Evolutionary conservation across 2,329 filamentous ascomycete genomes (phyloP), one percentile per base, ranked within the genome.

Genomic region (Botrytis fabae): DNA sequence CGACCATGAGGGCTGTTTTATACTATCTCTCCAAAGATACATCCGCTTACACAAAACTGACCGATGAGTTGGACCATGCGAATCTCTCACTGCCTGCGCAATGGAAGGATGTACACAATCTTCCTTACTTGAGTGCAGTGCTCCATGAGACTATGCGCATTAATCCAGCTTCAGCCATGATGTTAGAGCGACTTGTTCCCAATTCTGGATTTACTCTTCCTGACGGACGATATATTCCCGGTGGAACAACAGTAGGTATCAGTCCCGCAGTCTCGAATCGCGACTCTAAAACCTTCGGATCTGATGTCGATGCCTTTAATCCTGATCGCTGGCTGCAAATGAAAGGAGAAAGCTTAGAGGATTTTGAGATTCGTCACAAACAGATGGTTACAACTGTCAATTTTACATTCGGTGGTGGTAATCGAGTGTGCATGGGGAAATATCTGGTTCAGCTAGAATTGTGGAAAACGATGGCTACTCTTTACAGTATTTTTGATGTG

Each of bases 261-360:
- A 85, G 83, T 62, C 81, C 83, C 0, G 84, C 81, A 72, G 81
- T 85, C 4, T 77, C 82, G 1, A 91, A 92, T 80, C 85, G 84
- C 0, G 85, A 83, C 71, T 83, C 82, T 38, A 82, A 85, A 4
- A 81, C 90, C 8, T 92, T 89, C 89, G 90, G 90, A 2, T 78
- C 83, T 0, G 88, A 91, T 75, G 88, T 89, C 0, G 81, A 83
- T 22, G 82, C 86, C 25, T 92, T 92, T 83, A 86, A 88, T 38
- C 89, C 90, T 0, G 88, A 89, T 64, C 83, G 87, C 4, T 89
- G 86, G 86, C 35, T 48, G 10, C 18, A 44, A 28, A 62, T 35
- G 46, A 32, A 46, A 1, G 57, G 32, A 2, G 68, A 70, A n/a
- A 38, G 12, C 16, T 5, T 42, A 20, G 57, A 62, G 28, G 42